Base-by-base conservation (phyloP, 768 basidiomycete genomes). In the Tylopilus balloui region DNA sequence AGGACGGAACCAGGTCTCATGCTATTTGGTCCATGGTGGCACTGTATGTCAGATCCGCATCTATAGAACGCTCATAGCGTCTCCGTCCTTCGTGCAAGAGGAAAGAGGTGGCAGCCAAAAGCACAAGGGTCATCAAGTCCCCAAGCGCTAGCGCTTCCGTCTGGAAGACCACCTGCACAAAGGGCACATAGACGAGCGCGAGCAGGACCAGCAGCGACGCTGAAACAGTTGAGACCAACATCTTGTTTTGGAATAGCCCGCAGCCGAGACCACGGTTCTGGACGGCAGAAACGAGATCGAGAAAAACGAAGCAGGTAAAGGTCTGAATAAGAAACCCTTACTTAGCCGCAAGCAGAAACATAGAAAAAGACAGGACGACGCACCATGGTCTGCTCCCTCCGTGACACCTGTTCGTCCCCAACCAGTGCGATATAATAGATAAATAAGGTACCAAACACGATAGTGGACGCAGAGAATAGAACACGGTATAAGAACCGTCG, bases 381-480 rank as follows among this genome's bases (percentile, higher is more conserved):
- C 50, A 92, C 94, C 93, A 97, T 95, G 0, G 95, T 98, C 69
- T 98, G 95, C 56, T 97, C 95, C 55, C 93, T 74, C 48, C 80
- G 73, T 25, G 89, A 85, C 76, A 93, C 83, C 35, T 78, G 78
- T 13, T 91, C 87, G 60, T 97, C 94, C 41, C 81, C 81, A 4
- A 58, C 47, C 42, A 92, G 73, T 24, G 91, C 89, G 60, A 83
- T 84, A 45, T 81, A 76, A 68, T 94, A 96, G 50, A 96, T 78
- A 61, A 88, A 95, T 20, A 94, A 70, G 7, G 91, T 92, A 36
- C 92, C 94, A 23, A 84, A 49, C 17, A 97, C 89, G 63, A 98
- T 97, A 50, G 95, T 85, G 10, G 86, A 81, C 15, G 94, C 94
- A 5, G 90, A 92, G 70, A 96, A 98, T n/a, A 89, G 66, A 17